These are phyloP conservation scores for Saussurea involucrata DNA, from an alignment of 129 eudicot species.

Conservation along the genomic window DNA sequence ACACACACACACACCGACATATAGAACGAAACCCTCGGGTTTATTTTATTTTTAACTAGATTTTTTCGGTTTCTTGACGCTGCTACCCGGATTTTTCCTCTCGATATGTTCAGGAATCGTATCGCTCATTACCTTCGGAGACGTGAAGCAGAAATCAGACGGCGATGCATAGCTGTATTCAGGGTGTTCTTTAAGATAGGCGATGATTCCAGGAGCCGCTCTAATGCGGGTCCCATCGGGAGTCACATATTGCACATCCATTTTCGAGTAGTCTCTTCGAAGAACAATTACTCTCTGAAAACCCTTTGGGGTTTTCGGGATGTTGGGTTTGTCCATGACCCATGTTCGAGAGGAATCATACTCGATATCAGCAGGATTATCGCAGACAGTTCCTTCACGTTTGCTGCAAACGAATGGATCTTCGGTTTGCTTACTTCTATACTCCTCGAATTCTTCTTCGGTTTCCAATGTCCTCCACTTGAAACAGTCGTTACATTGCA, in stretches of 20 bases:
- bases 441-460: constrained; percentile 60
- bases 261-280: constrained; percentile 58
- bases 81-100: constrained; percentile 19
- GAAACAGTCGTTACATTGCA: constrained; percentile 68
- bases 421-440: constrained; percentile 49
- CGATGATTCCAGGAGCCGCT: constrained; percentile 37
- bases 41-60: background rate
- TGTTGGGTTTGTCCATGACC: constrained; percentile 67
- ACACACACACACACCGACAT: background rate
- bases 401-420: constrained; percentile 68
- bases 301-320: constrained; percentile 72
- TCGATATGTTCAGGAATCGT: constrained; percentile 45
- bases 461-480: constrained; percentile 76
- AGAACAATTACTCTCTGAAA: constrained; percentile 47
- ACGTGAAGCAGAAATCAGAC: constrained; percentile 52
- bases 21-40: background rate
- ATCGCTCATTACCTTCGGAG: constrained; percentile 58
- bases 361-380: constrained; percentile 65
- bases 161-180: constrained; percentile 29
- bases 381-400: constrained; percentile 46
- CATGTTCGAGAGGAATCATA: constrained; percentile 52
- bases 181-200: constrained; percentile 53
- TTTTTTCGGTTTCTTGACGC: constrained; percentile 27
- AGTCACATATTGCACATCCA: constrained; percentile 62
- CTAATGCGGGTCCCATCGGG: constrained; percentile 59